A percentile compares a stretch with the other conserved stretches of the same genome.
Evolutionary conservation across 768 basidiomycete species (phyloP).

Genomic region (Naganishia kalamii): DNA sequence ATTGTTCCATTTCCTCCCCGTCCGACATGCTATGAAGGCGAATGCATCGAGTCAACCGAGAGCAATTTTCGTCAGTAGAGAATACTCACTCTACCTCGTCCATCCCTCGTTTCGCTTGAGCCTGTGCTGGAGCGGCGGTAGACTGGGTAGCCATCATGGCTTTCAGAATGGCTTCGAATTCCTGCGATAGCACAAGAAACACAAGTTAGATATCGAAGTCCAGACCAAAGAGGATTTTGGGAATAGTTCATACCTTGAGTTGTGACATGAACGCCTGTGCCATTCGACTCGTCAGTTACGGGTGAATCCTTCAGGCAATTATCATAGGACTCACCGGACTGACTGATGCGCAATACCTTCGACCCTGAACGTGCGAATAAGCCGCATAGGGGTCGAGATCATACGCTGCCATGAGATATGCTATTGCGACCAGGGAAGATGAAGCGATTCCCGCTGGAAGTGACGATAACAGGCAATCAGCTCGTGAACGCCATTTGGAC

Average conservation of each 20-base stretch:
- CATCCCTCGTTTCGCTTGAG: slow-evolving; percentile 14
- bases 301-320: too few relatives aligned
- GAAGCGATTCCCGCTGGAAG: slow-evolving; percentile 42
- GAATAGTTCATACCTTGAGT: not conserved
- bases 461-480: not conserved
- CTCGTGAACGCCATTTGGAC: not conserved
- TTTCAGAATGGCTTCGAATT: slow-evolving; percentile 24
- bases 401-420: slow-evolving; percentile 44
- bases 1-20: not conserved
- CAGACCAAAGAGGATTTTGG: not conserved
- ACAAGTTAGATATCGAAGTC: not conserved
- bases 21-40: not conserved
- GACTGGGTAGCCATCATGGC: not conserved
- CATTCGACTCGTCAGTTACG: not conserved
- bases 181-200: not conserved
- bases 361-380: slow-evolving; percentile 37
- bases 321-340: slow-evolving; percentile 36
- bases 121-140: not conserved
- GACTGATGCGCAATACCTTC: slow-evolving; percentile 44
- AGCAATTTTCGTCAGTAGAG: not conserved
- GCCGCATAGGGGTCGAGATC: slow-evolving; percentile 37
- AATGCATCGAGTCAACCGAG: not conserved
- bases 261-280: slow-evolving; percentile 11
- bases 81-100: slow-evolving; percentile 17
- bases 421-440: slow-evolving; percentile 43